Percentiles rank a stretch among this genome's conserved stretches.
Conservation (phyloP, 345 rosid species). For the Jatropha curcas region DNA sequence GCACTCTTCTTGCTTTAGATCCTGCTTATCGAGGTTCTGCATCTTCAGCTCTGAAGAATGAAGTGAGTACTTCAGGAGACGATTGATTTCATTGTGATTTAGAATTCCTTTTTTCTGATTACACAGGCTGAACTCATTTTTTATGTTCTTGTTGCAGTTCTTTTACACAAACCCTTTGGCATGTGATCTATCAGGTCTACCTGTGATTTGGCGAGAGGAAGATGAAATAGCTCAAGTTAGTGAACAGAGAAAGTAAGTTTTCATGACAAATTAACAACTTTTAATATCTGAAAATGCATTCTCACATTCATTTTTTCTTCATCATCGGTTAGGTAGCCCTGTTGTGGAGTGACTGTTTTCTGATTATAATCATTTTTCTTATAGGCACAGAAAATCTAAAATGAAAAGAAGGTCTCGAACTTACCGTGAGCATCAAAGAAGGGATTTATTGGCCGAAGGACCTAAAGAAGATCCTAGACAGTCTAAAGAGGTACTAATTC, state of each 20-base stretch:
- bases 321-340: not conserved
- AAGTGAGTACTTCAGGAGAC: constrained; percentile 28
- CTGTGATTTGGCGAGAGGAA: constrained; percentile 38
- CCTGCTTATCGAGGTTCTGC: constrained; percentile 54
- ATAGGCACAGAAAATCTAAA: constrained; percentile 39
- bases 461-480: constrained; percentile 20
- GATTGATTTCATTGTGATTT: not conserved
- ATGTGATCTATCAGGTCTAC: constrained; percentile 59
- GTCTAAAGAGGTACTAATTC: constrained; percentile 37
- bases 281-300: not conserved
- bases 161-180: constrained; percentile 52
- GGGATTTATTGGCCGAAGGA: constrained; percentile 22
- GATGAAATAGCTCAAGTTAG: constrained; percentile 36
- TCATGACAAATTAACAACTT: not conserved
- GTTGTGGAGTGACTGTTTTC: not conserved
- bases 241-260: constrained; percentile 44
- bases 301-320: not conserved
- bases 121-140: not conserved
- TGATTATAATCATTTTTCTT: constrained; percentile 8
- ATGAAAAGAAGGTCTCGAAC: constrained; percentile 40
- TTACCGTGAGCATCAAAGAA: constrained; percentile 36
- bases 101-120: not conserved
- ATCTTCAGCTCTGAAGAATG: constrained; percentile 44
- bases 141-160: constrained; percentile 35
- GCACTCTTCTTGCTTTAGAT: constrained; percentile 58